Base-by-base conservation (phyloP, 306 rosid genomes). In the Styphnolobium japonicum region DNA sequence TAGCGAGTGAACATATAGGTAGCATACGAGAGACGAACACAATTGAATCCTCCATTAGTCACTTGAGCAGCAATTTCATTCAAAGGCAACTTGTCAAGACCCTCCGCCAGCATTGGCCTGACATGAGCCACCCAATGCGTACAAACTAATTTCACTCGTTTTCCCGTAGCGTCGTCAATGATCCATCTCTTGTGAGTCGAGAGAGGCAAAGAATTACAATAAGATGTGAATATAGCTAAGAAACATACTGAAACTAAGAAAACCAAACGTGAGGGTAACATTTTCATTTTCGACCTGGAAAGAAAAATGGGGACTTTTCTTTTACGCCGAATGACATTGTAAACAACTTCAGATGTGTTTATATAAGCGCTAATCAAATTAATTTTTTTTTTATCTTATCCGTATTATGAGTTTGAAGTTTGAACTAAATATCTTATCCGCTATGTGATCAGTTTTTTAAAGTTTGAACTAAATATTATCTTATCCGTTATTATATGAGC, bases 181-280 rank as follows among this genome's bases (percentile, higher is more conserved):
- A 87, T 82, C 90, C 90, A 87, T 79, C 88, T 76, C 62, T 76
- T 84, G 1, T 71, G 67, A 1, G 84, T 74, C 1, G 88, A 84
- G 0, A 87, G 81, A 36, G 90, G 83, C 33, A 87, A 4, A 0
- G 83, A 56, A 10, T 21, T 9, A 2, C 78, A 84, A 2, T 10
- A 16, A 0, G 33, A 43, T 7, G 34, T 19, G 1, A 87, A 65
- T 23, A 61, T 39, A 15, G 77, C 65, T 5, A 78, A 3, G 0
- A 48, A 4, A 0, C n/a, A 3, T 7, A 75, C 15, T 10, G 12
- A 11, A 2, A 39, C 8, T 2, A 67, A 31, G 9, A 66, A 2
- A 18, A 58, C 12, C 61, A 53, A 9, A 21, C 4, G 0, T 0
- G 22, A 67, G 11, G 14, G 6, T 22, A 43, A 4, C 67, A 10